Percentiles rank a stretch among this genome's conserved stretches.
phyloP scores from a whole-genome alignment of 139 green algal species.

The Parachlorella kessleri region DNA sequence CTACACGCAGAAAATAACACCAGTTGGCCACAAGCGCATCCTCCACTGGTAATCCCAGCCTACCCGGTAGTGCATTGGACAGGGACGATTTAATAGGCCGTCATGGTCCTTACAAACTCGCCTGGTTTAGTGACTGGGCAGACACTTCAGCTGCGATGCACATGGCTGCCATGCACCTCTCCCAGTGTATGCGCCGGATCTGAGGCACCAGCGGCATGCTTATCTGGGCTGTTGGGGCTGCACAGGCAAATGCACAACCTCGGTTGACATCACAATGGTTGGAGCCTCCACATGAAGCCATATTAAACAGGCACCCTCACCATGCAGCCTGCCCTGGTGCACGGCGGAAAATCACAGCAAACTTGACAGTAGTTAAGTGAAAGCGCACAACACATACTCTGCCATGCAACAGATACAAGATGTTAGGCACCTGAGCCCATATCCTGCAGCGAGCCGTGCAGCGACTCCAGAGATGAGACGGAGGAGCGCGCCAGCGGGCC shows the following conservation, averaged over 20 bases:
- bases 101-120: too few relatives aligned
- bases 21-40: too few relatives aligned
- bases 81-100: too few relatives aligned
- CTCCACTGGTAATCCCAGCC: too few relatives aligned
- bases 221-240: not conserved
- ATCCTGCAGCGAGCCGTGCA: not conserved
- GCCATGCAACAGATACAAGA: too few relatives aligned
- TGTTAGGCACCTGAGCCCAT: too few relatives aligned
- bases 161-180: slow-evolving; percentile 46
- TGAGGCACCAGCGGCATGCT: slow-evolving; percentile 11
- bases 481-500: not conserved
- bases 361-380: too few relatives aligned
- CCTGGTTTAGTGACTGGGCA: not conserved
- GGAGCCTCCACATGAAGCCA: too few relatives aligned
- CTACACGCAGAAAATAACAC: not conserved
- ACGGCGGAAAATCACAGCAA: not conserved
- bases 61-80: too few relatives aligned
- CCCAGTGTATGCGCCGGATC: slow-evolving; percentile 26
- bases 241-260: slow-evolving; percentile 8
- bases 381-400: too few relatives aligned
- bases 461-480: not conserved
- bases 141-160: slow-evolving; percentile 11
- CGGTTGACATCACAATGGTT: too few relatives aligned
- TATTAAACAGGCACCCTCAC: too few relatives aligned
- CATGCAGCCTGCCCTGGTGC: not conserved